These are phyloP conservation scores for Oryza australiensis DNA, from an alignment of 176 grass and related monocot species.

Conservation along the genomic window DNA sequence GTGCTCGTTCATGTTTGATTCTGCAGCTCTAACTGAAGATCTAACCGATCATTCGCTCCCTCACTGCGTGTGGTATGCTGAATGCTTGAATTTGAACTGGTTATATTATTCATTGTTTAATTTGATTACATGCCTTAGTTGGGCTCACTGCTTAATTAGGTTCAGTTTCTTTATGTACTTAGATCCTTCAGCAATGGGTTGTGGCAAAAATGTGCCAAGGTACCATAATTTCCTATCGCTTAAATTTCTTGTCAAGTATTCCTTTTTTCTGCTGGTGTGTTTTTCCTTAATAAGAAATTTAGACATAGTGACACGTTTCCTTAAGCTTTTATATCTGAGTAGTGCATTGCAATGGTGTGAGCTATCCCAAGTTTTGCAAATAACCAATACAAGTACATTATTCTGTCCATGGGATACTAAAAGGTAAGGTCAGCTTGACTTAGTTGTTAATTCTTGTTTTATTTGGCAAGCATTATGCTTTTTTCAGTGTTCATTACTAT, in stretches of 20 bases:
- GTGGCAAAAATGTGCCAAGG: slow-evolving; percentile 59
- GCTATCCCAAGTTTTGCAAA: slow-evolving; percentile 54
- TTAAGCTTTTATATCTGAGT: slow-evolving; percentile 58
- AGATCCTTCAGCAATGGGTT: slow-evolving; percentile 62
- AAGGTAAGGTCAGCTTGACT: slow-evolving; percentile 51
- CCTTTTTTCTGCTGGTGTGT: slow-evolving; percentile 28
- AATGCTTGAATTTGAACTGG: slow-evolving; percentile 60
- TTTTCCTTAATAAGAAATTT: slow-evolving; percentile 43
- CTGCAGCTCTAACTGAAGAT: slow-evolving; percentile 59
- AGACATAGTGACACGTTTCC: slow-evolving; percentile 47
- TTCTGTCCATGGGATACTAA: slow-evolving; percentile 24
- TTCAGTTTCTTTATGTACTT: slow-evolving; percentile 59
- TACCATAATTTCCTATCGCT: slow-evolving; percentile 50
- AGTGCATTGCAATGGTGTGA: slow-evolving; percentile 61
- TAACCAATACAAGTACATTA: slow-evolving; percentile 54
- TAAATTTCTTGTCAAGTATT: slow-evolving; percentile 40
- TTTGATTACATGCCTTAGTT: slow-evolving; percentile 51
- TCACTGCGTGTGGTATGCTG: slow-evolving; percentile 63
- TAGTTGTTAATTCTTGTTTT: slow-evolving; percentile 33
- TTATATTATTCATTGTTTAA: slow-evolving; percentile 49
- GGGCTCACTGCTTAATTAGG: slow-evolving; percentile 52
- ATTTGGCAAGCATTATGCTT: slow-evolving; percentile 36
- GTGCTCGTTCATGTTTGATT: slow-evolving; percentile 53
- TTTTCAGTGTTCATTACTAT: not conserved
- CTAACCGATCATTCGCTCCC: slow-evolving; percentile 54